A percentile compares a stretch with the other conserved stretches of the same genome.
Conservation (phyloP, 805 yeast genomes). For the Metschnikowia anglica region DNA sequence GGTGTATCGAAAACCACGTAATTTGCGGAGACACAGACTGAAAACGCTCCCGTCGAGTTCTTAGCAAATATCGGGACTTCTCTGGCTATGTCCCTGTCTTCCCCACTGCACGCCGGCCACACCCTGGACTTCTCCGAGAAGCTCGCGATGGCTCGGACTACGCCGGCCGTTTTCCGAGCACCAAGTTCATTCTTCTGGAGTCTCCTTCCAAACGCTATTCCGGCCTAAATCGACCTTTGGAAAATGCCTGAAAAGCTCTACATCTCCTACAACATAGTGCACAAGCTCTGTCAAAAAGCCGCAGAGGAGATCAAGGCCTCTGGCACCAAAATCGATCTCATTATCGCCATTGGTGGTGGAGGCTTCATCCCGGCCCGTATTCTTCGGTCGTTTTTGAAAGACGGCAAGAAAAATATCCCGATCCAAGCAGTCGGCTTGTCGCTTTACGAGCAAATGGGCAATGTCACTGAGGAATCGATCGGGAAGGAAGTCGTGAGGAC, state of each 20-base stretch:
- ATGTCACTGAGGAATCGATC: conserved; percentile 36
- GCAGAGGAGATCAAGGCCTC: conserved; percentile 56
- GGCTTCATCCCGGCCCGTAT: conserved; percentile 22
- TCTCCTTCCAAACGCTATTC: too few species aligned
- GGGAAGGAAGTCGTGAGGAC: conserved; percentile 60
- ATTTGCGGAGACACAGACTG: too few species aligned
- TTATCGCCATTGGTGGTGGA: conserved; percentile 23
- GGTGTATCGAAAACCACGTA: too few species aligned
- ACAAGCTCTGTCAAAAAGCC: conserved; percentile 62
- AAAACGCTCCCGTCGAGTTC: too few species aligned
- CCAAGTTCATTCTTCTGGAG: too few species aligned
- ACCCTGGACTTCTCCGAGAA: too few species aligned
- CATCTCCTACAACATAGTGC: conserved; percentile 79
- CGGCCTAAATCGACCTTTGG: not conserved
- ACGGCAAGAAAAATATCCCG: conserved; percentile 18
- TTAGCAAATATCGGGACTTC: too few species aligned
- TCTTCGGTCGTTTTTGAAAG: conserved; percentile 20
- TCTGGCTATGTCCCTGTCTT: too few species aligned
- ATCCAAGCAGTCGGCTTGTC: conserved; percentile 23
- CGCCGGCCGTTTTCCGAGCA: too few species aligned
- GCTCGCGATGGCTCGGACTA: not conserved
- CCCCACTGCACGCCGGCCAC: too few species aligned
- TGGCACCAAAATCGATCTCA: conserved; percentile 19
- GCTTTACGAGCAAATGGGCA: conserved; percentile 20
- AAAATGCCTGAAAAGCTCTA: conserved; percentile 39